phyloP scores from a whole-genome alignment of 352 stramenopile genomes.

The Globisporangium canariense region DNA sequence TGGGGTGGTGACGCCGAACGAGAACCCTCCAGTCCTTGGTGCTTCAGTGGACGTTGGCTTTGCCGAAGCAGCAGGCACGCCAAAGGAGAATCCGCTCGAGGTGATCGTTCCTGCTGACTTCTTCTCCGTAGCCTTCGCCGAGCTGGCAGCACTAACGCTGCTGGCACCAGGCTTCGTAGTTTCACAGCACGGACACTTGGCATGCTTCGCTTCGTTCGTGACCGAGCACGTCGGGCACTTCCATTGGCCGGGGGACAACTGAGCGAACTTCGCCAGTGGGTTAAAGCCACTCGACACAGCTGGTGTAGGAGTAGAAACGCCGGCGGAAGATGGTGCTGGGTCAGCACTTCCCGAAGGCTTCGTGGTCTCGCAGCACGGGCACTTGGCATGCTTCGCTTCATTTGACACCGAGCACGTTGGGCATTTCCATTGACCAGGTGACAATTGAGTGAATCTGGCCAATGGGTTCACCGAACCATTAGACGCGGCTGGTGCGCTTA shows the following conservation, averaged over 20 bases:
- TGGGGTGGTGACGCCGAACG: slow-evolving; percentile 24
- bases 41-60: slow-evolving; percentile 12
- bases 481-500: slow-evolving; percentile 11
- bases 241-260: slow-evolving; percentile 68
- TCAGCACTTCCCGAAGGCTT: slow-evolving; percentile 5
- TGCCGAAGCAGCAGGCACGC: slow-evolving; percentile 8
- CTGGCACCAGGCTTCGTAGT: slow-evolving; percentile 36
- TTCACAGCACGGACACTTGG: slow-evolving; percentile 83
- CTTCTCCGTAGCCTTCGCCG: slow-evolving; percentile 1
- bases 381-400: slow-evolving; percentile 4
- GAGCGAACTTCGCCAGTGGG: slow-evolving; percentile 47
- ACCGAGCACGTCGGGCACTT: slow-evolving; percentile 80
- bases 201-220: slow-evolving; percentile 45
- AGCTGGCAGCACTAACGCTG: not conserved
- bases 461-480: slow-evolving; percentile 5
- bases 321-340: not conserved
- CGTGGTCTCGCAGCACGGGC: slow-evolving; percentile 2
- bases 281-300: slow-evolving; percentile 15
- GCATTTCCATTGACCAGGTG: slow-evolving; percentile 3
- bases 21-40: slow-evolving; percentile 20
- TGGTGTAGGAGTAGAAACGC: slow-evolving; percentile 7
- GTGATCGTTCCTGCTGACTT: slow-evolving; percentile 12
- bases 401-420: slow-evolving; percentile 5
- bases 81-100: slow-evolving; percentile 31
- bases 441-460: slow-evolving; percentile 2